Evolutionary conservation across 768 basidiomycete species (phyloP).

Genomic region (Dentipellis fragilis): DNA sequence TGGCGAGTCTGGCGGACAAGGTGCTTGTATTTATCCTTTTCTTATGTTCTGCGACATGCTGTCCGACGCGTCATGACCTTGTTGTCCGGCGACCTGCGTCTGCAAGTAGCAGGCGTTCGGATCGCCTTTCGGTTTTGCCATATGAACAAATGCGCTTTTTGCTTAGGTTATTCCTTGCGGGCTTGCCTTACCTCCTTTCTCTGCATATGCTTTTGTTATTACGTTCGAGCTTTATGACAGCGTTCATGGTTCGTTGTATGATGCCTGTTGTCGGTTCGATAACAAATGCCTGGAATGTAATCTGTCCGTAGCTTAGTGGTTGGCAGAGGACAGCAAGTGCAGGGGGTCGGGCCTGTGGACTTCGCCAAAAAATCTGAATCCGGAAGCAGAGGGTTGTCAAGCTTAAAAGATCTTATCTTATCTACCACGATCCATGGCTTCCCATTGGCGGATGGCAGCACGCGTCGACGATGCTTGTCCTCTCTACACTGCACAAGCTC

Average conservation of each 20-base stretch:
- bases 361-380: neutral
- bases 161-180: too few relatives aligned
- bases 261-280: too few relatives aligned
- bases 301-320: too few relatives aligned
- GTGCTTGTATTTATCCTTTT: neutral
- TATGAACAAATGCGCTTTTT: neutral
- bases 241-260: too few relatives aligned
- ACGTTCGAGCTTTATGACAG: too few relatives aligned
- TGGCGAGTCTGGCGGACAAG: neutral
- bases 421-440: neutral
- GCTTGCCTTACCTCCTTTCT: too few relatives aligned
- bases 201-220: too few relatives aligned
- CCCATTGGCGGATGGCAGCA: too few relatives aligned
- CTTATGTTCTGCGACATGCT: neutral
- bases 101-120: too few relatives aligned
- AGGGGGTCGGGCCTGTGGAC: neutral
- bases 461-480: constrained; percentile 47
- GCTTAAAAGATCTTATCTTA: neutral
- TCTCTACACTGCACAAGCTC: constrained; percentile 55
- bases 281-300: too few relatives aligned
- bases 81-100: neutral
- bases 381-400: neutral
- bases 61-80: neutral
- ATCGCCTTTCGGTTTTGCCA: too few relatives aligned
- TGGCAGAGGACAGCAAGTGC: too few relatives aligned